Base-by-base conservation (phyloP, 1,139 yeast species). In the Candida labiduridarum region DNA sequence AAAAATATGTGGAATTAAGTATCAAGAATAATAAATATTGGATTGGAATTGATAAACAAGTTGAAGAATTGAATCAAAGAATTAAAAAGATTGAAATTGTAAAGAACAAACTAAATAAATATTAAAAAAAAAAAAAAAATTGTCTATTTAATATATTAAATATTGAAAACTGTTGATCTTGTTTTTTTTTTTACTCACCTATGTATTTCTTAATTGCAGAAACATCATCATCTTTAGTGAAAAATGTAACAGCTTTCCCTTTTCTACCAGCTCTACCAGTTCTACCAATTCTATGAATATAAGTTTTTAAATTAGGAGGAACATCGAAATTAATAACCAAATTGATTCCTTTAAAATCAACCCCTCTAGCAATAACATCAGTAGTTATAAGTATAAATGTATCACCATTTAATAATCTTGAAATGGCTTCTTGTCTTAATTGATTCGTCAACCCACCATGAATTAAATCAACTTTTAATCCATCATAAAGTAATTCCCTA, bases 221-320 rank as follows among this genome's bases (percentile, higher is more conserved):
- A 50, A 79, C 69, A 11, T 82, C 73, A 64, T 95, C 99, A 55
- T 89, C 96, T 65, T 91, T 92, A 22, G 99, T 91, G 74, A 89
- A 95, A 58, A 92, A 87, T 0, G 99, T 95, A 22, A 94, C 83
- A 0, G 99, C 97, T 59, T 79, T 80, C 53, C 99, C 99, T 2
- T 72, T 62, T 57, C 87, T 83, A 1, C 97, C 97, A 46, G 94
- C 97, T 77, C 99, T 86, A 57, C 99, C 99, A 1, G 99, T 94
- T 76, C 99, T 87, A 68, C 99, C 99, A 60, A 95, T 90, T 72
- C 99, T 83, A 68, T 95, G 99, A 42, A 95, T 97, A 66, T 95
- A 95, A 0, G 97, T 87, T 67, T 94, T 98, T 0, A 98, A 90
- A 47, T 88, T 82, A 60, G 85, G 90, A 14, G 99, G 99, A 5